Percentiles rank a stretch among this genome's conserved stretches.
Evolutionary conservation across 2,329 filamentous ascomycete genomes (phyloP).

Genomic region (Colletotrichum zoysiae): DNA sequence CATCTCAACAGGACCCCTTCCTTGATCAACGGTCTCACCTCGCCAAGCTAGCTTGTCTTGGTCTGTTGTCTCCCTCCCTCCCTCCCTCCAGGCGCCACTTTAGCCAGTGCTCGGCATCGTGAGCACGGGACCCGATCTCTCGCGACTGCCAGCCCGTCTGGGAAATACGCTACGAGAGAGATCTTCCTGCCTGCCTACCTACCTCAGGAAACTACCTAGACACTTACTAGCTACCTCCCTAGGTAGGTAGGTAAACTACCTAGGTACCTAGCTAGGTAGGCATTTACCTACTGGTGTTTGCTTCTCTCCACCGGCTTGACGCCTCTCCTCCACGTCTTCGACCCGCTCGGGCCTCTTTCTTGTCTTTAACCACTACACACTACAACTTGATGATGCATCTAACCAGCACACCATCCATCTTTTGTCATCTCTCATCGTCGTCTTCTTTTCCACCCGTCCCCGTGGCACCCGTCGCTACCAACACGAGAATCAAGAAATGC

Average conservation of each 20-base stretch:
- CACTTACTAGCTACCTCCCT: too few species aligned
- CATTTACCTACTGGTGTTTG: background rate
- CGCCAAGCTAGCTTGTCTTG: conserved; percentile 2
- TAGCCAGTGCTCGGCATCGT: background rate
- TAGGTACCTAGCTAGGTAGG: too few species aligned
- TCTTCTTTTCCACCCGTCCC: conserved; percentile 11
- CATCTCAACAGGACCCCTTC: background rate
- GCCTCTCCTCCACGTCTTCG: background rate
- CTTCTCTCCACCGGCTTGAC: conserved; percentile 1
- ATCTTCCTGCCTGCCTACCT: too few species aligned
- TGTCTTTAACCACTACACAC: background rate
- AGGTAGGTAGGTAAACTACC: too few species aligned
- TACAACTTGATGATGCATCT: background rate
- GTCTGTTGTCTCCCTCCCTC: conserved; percentile 20
- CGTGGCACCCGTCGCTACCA: conserved; percentile 13
- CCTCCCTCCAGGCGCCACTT: background rate
- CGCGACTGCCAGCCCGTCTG: background rate
- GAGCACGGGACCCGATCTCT: background rate
- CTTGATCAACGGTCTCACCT: background rate
- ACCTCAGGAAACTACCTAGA: too few species aligned
- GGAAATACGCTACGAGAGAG: background rate
- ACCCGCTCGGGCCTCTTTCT: background rate
- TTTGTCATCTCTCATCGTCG: conserved; percentile 5
- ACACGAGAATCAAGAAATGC: conserved; percentile 34
- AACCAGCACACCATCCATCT: background rate